phyloP scores from a whole-genome alignment of 108 stramenopile genomes.

The Pelagomonas calceolata region DNA sequence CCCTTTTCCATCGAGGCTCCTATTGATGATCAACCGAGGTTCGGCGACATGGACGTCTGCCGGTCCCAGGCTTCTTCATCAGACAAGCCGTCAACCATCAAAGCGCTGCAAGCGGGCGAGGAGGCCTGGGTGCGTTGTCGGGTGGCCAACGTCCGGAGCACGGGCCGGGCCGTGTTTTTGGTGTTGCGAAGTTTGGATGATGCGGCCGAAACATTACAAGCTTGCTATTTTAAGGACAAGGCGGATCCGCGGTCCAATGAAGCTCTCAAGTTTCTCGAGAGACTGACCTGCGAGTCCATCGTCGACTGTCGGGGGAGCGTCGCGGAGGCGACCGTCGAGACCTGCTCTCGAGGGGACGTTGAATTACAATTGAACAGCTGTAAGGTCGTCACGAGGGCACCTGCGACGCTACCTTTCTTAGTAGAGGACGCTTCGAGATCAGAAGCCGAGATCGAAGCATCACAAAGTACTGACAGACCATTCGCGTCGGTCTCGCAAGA shows the following conservation, averaged over 20 bases:
- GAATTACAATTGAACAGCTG: constrained; percentile 70
- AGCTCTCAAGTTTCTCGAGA: constrained; percentile 80
- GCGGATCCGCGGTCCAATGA: constrained; percentile 62
- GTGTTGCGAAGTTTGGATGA: constrained; percentile 65
- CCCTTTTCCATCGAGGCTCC: too few relatives aligned
- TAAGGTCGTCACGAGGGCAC: constrained; percentile 73
- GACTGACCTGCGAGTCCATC: constrained; percentile 73
- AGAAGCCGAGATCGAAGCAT: constrained; percentile 77
- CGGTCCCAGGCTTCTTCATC: too few relatives aligned
- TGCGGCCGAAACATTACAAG: constrained; percentile 81
- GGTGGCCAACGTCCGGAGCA: constrained; percentile 78
- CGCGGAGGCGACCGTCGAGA: constrained; percentile 47
- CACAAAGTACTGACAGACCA: constrained; percentile 78
- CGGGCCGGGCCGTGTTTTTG: constrained; percentile 88
- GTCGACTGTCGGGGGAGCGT: constrained; percentile 79
- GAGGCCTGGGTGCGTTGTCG: constrained; percentile 80
- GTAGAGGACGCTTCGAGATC: constrained; percentile 87
- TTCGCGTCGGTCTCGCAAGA: constrained; percentile 80
- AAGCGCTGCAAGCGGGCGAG: background rate
- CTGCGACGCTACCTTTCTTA: constrained; percentile 70
- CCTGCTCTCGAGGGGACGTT: constrained; percentile 58
- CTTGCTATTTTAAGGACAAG: constrained; percentile 87
- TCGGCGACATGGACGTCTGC: too few relatives aligned
- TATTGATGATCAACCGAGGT: too few relatives aligned
- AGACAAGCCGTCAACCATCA: too few relatives aligned